Evolutionary conservation across 805 yeast genomes (phyloP), one percentile per base, ranked within the genome.

Genomic region (Lipomyces chichibuensis): DNA sequence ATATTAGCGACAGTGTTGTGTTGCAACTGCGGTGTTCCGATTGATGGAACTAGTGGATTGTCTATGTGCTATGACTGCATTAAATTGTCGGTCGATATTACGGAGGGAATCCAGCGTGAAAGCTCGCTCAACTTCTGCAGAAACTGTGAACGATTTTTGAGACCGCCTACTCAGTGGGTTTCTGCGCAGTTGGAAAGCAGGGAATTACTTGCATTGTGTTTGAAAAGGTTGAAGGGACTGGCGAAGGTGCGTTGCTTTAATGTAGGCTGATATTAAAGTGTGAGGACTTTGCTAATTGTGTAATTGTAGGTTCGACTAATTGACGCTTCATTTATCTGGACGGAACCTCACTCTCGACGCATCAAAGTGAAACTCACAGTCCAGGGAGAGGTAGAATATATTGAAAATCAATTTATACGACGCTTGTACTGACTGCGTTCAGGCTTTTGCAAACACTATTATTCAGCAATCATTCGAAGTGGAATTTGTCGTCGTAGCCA

Each of bases 1-100:
- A 58, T 62, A 37, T 57, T 65, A 67, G 96, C 98, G 43, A 95
- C 98, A 1, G 95, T 95, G 68, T 86, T 95, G 66, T 95, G 99
- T 83, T 92, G 97, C 80, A 92, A 91, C 88, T 95, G 99, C 88
- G 98, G 98, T 80, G 91, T 90, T 65, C 98, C 98, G 56, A 91
- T 95, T 86, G 98, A 95, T 77, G 98, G 98, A 56, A 91, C 98
- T 29, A 71, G 71, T 23, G 73, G 71, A 46, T 81, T 93, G 65
- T 96, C 92, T 33, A 92, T 94, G 96, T 95, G 99, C 82, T 88
- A 91, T 83, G 98, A 95, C 80, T 95, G 99, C 86, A 91, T 95
- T 77, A 91, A 92, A 79, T 82, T 94, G 75, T 92, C 92, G 1
- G 95, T 92, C 66, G 98, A 94, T 78, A 92, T 95, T 74, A 92